Evolutionary conservation across 2,329 filamentous ascomycete genomes (phyloP), one percentile per base, ranked within the genome.

Genomic region (Rugonectria rugulosa): DNA sequence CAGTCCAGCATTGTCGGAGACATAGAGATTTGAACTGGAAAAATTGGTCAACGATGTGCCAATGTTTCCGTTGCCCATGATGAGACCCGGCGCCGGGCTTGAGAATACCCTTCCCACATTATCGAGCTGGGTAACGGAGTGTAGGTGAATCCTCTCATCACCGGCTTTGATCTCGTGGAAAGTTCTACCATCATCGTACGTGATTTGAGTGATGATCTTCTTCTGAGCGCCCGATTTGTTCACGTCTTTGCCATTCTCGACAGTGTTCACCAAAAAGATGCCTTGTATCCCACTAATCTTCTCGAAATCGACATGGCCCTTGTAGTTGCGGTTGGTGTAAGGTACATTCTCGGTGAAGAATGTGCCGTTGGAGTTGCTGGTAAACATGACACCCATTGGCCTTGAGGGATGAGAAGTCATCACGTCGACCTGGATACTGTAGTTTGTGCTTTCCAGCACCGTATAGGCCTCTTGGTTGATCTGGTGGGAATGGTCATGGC

Each of bases 361-460:
- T 3, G 92, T 97, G 57, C 95, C 95, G 70, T 98, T 96, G 26
- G 93, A 98, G 72, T 99, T 99, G 71, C 94, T 98, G 6, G 92
- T 96, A 69, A 97, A 94, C 53, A 99, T 81, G 10, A 90, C 87
- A 27, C 95, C 96, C 85, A 97, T 94, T 1, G 89, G 85, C 31
- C 83, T 85, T 1, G 81, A 83, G 11, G 82, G 82, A 38, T 78
- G 79, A 32, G 80, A 80, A 2, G 89, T 91, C 83, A 94, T 88
- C 60, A 98, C 93, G 73, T 98, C 93, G 51, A 99, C 87, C 75
- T 98, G 94, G 65, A 99, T 92, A 77, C 94, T 97, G 79, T 99
- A 97, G 70, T 97, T 94, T 36, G 95, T 98, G 68, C 93, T 95
- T 75, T 98, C 94, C 34, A 99, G 82, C 42, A 99, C 84, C 0